phyloP scores from a whole-genome alignment of 2,329 filamentous ascomycete species.

The Metarhizium robertsii region DNA sequence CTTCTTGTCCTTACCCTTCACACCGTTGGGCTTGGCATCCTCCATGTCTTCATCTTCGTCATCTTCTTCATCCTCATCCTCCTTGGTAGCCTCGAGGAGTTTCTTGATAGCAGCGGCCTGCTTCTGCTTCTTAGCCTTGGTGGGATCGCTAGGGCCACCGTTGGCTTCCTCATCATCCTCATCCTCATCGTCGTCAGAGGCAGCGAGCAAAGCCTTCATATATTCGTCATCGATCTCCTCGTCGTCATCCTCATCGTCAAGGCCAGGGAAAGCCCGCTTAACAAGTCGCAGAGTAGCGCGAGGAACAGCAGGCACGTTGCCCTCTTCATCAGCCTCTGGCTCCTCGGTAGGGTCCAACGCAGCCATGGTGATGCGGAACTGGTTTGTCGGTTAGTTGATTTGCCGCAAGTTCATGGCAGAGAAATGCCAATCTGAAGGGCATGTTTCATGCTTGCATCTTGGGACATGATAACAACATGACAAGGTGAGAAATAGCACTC shows the following conservation, averaged over 20 bases:
- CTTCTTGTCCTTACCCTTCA: constrained; percentile 50
- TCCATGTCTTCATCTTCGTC: constrained; percentile 48
- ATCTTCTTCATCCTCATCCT: constrained; percentile 56
- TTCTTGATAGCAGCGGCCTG: constrained; percentile 69
- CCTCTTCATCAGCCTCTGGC: constrained; percentile 54
- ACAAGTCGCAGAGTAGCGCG: constrained; percentile 88
- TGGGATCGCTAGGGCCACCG: constrained; percentile 83
- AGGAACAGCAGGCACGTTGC: constrained; percentile 51
- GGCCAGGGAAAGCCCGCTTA: constrained; percentile 55
- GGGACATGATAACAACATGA: background rate
- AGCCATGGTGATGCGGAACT: constrained; percentile 99
- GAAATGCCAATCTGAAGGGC: background rate
- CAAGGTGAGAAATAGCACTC: constrained; percentile 31
- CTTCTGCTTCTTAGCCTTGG: constrained; percentile 81
- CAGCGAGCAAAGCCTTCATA: constrained; percentile 44
- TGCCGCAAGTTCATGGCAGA: too few species aligned
- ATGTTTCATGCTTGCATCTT: background rate
- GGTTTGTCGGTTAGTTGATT: constrained; percentile 1
- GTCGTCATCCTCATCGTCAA: constrained; percentile 44
- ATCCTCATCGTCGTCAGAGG: constrained; percentile 41
- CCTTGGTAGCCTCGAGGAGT: constrained; percentile 59
- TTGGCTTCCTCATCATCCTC: constrained; percentile 62
- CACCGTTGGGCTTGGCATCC: constrained; percentile 51
- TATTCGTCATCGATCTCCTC: constrained; percentile 61
- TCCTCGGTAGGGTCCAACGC: constrained; percentile 84